A percentile compares a stretch with the other conserved stretches of the same genome.
phyloP scores from a whole-genome alignment of 129 eudicot genomes.

The Tagetes patula region DNA sequence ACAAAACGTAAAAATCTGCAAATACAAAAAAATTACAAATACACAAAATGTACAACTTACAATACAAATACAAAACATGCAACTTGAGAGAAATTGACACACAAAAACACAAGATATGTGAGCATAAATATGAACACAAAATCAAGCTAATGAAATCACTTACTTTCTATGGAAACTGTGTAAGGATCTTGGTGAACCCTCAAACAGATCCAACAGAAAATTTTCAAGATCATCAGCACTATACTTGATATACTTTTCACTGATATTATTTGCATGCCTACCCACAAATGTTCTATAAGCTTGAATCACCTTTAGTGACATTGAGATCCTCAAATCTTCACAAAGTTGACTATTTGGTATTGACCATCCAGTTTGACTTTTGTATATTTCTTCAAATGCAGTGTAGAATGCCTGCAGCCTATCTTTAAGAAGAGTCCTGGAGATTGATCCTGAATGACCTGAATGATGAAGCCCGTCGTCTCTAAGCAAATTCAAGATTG shows the following conservation, averaged over 20 bases:
- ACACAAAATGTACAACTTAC: constrained; percentile 16
- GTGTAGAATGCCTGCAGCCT: constrained; percentile 67
- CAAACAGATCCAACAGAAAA: constrained; percentile 69
- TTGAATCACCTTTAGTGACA: constrained; percentile 80
- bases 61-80: constrained; percentile 4
- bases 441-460: constrained; percentile 56
- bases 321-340: constrained; percentile 80
- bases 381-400: constrained; percentile 86
- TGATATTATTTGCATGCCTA: constrained; percentile 51
- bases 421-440: constrained; percentile 62
- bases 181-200: constrained; percentile 79
- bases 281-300: constrained; percentile 88
- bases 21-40: constrained; percentile 9
- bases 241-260: constrained; percentile 80
- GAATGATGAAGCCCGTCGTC: constrained; percentile 68
- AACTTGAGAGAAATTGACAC: constrained; percentile 16
- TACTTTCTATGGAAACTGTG: constrained; percentile 72
- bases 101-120: constrained; percentile 20
- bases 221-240: constrained; percentile 82
- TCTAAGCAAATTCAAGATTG: constrained; percentile 59
- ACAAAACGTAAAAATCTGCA: constrained; percentile 8
- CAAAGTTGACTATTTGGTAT: constrained; percentile 66
- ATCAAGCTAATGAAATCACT: constrained; percentile 15
- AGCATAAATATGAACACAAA: constrained; percentile 17
- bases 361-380: constrained; percentile 78